Evolutionary conservation across 2,329 filamentous ascomycete species (phyloP).

Genomic region (Scedosporium minutisporum): DNA sequence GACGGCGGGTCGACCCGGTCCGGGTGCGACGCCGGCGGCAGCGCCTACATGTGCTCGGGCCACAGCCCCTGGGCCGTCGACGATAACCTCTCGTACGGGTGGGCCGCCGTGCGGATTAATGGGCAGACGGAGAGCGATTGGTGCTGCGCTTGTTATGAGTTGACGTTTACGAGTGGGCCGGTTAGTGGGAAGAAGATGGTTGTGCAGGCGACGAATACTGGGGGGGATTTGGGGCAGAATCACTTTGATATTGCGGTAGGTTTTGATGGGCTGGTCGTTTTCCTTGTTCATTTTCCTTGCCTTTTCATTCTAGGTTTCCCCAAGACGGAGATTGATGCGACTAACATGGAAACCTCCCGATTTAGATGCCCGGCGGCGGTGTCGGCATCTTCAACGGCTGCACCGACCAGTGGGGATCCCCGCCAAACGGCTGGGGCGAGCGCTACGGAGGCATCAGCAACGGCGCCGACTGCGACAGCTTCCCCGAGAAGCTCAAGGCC

Average conservation of each 20-base stretch:
- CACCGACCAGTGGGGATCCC: conserved; percentile 32
- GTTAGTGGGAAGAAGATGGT: conserved; percentile 53
- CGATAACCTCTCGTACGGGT: conserved; percentile 51
- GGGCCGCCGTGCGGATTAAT: conserved; percentile 48
- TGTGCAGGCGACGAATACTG: conserved; percentile 55
- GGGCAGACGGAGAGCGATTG: conserved; percentile 48
- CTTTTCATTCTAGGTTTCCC: background rate
- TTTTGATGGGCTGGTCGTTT: background rate
- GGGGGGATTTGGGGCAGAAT: conserved; percentile 43
- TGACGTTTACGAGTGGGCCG: conserved; percentile 41
- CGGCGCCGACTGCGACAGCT: conserved; percentile 38
- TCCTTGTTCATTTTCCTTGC: background rate
- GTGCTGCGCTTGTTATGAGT: conserved; percentile 58
- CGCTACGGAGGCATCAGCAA: conserved; percentile 48
- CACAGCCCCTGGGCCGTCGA: conserved; percentile 54
- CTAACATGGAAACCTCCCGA: background rate
- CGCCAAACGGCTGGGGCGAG: conserved; percentile 41
- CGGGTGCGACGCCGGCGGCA: conserved; percentile 39
- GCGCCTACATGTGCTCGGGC: conserved; percentile 50
- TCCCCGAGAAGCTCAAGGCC: conserved; percentile 42
- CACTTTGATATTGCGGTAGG: conserved; percentile 43
- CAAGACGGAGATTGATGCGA: background rate
- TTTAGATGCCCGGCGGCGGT: conserved; percentile 43
- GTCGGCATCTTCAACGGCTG: conserved; percentile 42
- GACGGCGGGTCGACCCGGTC: conserved; percentile 30